Conservation (phyloP, 345 rosid species). For the Balakata baccata region DNA sequence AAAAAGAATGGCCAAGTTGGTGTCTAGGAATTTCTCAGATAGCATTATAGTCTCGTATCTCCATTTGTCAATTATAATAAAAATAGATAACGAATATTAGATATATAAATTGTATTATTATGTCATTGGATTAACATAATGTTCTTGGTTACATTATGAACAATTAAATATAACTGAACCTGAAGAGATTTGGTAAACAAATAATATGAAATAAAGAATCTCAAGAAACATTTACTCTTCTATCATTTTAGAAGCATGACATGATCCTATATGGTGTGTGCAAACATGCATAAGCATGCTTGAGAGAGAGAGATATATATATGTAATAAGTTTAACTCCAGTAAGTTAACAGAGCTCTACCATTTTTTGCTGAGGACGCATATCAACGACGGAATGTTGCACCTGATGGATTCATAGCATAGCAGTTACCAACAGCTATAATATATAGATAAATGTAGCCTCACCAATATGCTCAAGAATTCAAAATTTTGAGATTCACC, state of each 20-base stretch:
- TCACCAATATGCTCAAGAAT: not conserved
- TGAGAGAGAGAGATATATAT: conserved; percentile 21
- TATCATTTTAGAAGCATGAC: not conserved
- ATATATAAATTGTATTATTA: not conserved
- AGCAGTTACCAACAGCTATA: conserved; percentile 17
- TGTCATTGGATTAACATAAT: no score
- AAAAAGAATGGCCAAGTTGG: conserved; percentile 80
- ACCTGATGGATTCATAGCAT: conserved; percentile 45
- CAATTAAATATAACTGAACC: no score
- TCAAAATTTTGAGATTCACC: conserved; percentile 34
- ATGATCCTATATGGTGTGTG: not conserved
- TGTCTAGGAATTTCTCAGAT: conserved; percentile 89
- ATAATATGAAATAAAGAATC: not conserved
- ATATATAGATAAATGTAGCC: not conserved
- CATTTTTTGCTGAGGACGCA: conserved; percentile 97
- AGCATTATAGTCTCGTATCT: conserved; percentile 88
- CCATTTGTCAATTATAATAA: conserved; percentile 18
- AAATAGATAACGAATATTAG: not conserved
- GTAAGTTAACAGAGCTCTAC: conserved; percentile 87
- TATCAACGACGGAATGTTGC: conserved; percentile 91
- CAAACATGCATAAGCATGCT: not conserved
- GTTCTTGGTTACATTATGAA: no score
- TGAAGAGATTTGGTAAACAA: not conserved
- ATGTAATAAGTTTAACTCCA: conserved; percentile 96
- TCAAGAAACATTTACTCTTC: not conserved